phyloP scores from a whole-genome alignment of 2,329 filamentous ascomycete genomes.

The Sporothrix brunneoviolacea region DNA sequence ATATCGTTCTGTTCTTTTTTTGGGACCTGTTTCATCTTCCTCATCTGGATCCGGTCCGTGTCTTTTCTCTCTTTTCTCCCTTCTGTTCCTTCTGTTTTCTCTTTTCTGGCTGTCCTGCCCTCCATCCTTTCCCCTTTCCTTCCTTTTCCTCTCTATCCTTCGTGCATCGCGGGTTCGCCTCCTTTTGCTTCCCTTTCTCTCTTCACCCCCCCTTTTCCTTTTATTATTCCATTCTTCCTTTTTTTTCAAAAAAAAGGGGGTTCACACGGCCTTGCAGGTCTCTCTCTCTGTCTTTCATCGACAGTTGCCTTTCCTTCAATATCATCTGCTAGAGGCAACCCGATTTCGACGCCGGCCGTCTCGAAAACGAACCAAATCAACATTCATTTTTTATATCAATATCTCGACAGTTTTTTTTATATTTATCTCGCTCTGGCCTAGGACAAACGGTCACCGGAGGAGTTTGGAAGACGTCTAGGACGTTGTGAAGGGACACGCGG shows the following conservation, averaged over 20 bases:
- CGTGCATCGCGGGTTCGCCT: conserved; percentile 11
- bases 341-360: not conserved
- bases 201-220: not conserved
- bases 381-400: not conserved
- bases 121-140: conserved; percentile 3
- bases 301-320: conserved; percentile 10
- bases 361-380: not conserved
- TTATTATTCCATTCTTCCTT: not conserved
- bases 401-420: no score
- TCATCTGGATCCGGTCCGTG: not conserved
- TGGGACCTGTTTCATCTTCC: conserved; percentile 8
- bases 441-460: not conserved
- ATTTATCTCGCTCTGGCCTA: no score
- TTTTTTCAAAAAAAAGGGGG: not conserved
- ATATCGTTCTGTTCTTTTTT: not conserved
- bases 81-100: conserved; percentile 10
- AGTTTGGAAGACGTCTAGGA: not conserved
- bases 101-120: conserved; percentile 12
- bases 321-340: not conserved
- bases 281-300: conserved; percentile 1
- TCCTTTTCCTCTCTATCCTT: not conserved
- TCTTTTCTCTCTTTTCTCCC: not conserved
- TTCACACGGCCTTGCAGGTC: no score
- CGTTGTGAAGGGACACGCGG: no score
- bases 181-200: not conserved